These are phyloP conservation scores for Moesziomyces sp. DNA, from an alignment of 1,284 basidiomycete species.

Conservation along the genomic window DNA sequence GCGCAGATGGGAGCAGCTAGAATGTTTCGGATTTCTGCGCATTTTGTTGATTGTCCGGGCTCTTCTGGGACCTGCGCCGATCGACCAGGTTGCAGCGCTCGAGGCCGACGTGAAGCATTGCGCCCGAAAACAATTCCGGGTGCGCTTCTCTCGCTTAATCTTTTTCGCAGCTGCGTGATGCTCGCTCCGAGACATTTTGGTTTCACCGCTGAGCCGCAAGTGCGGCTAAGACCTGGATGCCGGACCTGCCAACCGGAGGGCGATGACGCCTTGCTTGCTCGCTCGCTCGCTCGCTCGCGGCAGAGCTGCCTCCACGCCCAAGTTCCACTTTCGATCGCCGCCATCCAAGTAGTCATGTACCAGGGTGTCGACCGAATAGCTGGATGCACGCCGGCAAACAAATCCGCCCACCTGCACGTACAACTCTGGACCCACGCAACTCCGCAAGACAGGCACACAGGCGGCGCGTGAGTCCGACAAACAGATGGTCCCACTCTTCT, in stretches of 20 bases:
- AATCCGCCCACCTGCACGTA: constrained; percentile 1
- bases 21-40: no score
- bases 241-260: not conserved
- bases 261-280: not conserved
- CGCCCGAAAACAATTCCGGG: no score
- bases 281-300: no score
- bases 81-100: no score
- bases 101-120: no score
- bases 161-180: no score
- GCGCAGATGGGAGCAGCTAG: no score
- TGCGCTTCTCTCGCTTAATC: no score
- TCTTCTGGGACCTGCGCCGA: no score
- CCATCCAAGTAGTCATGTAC: not conserved
- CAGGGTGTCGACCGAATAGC: not conserved
- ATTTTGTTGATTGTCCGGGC: no score
- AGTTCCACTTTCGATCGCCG: not conserved
- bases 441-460: constrained; percentile 10
- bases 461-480: constrained; percentile 9
- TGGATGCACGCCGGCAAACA: not conserved
- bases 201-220: not conserved
- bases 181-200: not conserved
- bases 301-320: constrained; percentile 1
- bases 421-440: constrained; percentile 3
- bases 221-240: constrained; percentile 13
- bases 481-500: not conserved